Percentiles rank a stretch among this genome's conserved stretches.
Conservation (phyloP, 2,329 filamentous ascomycete species). For the Penicillium concentricum region DNA sequence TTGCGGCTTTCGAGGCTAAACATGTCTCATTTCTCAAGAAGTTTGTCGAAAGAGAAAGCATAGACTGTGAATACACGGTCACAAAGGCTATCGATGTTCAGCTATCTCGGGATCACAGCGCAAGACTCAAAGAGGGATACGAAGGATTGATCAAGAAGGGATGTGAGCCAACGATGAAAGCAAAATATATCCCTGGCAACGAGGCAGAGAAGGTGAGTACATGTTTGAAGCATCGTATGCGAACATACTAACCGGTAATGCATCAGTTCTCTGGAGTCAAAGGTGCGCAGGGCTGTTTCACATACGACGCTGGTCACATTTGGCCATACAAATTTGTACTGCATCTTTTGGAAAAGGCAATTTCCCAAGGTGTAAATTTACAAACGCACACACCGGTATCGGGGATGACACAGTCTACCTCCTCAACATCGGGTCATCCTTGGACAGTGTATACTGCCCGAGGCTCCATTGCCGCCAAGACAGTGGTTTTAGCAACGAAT, state of each 20-base stretch:
- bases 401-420: slow-evolving; percentile 25
- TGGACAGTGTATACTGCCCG: slow-evolving; percentile 68
- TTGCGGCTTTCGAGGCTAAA: slow-evolving; percentile 41
- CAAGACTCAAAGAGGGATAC: slow-evolving; percentile 31
- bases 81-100: slow-evolving; percentile 43
- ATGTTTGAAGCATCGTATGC: not conserved
- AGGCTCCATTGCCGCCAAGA: slow-evolving; percentile 62
- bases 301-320: slow-evolving; percentile 33
- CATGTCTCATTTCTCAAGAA: slow-evolving; percentile 43
- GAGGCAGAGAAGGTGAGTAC: slow-evolving; percentile 26
- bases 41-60: slow-evolving; percentile 40
- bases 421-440: slow-evolving; percentile 18
- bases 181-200: slow-evolving; percentile 22
- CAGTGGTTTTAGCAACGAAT: slow-evolving; percentile 77
- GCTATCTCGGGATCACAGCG: slow-evolving; percentile 30
- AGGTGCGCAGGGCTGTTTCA: slow-evolving; percentile 35
- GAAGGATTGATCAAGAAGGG: slow-evolving; percentile 28
- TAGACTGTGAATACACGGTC: slow-evolving; percentile 46
- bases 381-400: slow-evolving; percentile 54
- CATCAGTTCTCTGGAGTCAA: slow-evolving; percentile 38
- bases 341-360: slow-evolving; percentile 65
- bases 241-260: not conserved
- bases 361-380: slow-evolving; percentile 49
- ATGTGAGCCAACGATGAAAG: slow-evolving; percentile 28
- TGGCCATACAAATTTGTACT: slow-evolving; percentile 78